A percentile compares a stretch with the other conserved stretches of the same genome.
These are phyloP conservation scores for Setaria italica DNA, from an alignment of 202 grass and related monocot species.

Conservation along the genomic window DNA sequence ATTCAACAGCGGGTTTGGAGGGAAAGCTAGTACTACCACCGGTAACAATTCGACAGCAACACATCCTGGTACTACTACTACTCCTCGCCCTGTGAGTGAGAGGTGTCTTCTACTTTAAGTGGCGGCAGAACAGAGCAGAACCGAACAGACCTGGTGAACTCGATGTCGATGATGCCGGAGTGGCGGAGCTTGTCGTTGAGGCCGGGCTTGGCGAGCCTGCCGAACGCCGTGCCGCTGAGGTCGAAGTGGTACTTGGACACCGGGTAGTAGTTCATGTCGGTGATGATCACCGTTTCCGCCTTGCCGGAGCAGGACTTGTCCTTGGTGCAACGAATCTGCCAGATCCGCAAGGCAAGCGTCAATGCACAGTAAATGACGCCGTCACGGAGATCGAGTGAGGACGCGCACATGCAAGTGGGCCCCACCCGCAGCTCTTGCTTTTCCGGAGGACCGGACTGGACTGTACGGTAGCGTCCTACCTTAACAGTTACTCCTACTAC, in stretches of 20 bases:
- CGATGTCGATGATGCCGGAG: conserved; percentile 72
- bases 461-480: neutral
- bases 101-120: neutral
- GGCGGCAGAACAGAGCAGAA: neutral
- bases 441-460: neutral
- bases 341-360: conserved; percentile 40
- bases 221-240: conserved; percentile 86
- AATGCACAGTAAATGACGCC: conserved; percentile 28
- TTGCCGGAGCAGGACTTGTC: conserved; percentile 63
- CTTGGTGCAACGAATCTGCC: conserved; percentile 50
- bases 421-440: neutral
- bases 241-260: conserved; percentile 66
- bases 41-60: neutral
- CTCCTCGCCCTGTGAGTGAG: too few species aligned
- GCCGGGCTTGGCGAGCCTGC: conserved; percentile 56
- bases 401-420: conserved; percentile 5
- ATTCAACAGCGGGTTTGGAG: neutral
- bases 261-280: conserved; percentile 76
- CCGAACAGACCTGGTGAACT: conserved; percentile 62
- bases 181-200: conserved; percentile 74
- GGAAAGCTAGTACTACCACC: neutral
- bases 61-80: neutral
- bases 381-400: conserved; percentile 33
- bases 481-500: conserved; percentile 14
- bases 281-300: conserved; percentile 69